Evolutionary conservation across 2,329 filamentous ascomycete genomes (phyloP), one percentile per base, ranked within the genome.

Genomic region (Penicillium brevicompactum): DNA sequence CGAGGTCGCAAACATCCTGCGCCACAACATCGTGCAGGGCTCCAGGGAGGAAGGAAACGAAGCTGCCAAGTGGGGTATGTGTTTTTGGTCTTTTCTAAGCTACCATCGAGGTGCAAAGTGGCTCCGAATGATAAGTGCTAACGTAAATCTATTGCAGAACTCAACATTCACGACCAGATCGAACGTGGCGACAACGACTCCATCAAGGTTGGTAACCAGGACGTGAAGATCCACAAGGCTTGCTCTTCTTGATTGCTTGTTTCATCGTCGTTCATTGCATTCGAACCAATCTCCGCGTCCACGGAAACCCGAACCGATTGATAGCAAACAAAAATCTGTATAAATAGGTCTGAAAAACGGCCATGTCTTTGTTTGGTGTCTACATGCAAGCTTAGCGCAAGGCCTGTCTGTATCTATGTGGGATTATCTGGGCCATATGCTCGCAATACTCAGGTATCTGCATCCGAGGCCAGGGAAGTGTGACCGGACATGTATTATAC

Each of bases 161-260:
- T 97, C 54, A 84, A 88, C 49, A 97, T 99, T 75, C 94, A 97
- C 73, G 84, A 96, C 58, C 80, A 96, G 62, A 99, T 89, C 30
- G 93, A 99, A 74, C 83, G 91, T 62, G 92, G 94, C 51, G 90
- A 97, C 76, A 99, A 99, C 70, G 92, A 97, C 65, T 90, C 88
- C 32, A 85, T 97, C 67, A 95, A 92, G 75, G 79, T 85, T 2
- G 80, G 76, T 1, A 66, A 67, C 32, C 64, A 74, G 62, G 60
- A 65, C 16, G 70, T 76, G 37, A 76, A 75, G 64, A 67, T 76
- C 51, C 72, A 74, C 43, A 76, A 77, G 63, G 66, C 74, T 43
- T 78, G 76, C 57, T 74, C 74, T 22, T 74, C 68, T 53, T 70
- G 58, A 61, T 11, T 10, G 13, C 14, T 5, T 11, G n/a, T 6